Conservation (phyloP, 1,139 yeast species). For the Yamadazyma diospyri region DNA sequence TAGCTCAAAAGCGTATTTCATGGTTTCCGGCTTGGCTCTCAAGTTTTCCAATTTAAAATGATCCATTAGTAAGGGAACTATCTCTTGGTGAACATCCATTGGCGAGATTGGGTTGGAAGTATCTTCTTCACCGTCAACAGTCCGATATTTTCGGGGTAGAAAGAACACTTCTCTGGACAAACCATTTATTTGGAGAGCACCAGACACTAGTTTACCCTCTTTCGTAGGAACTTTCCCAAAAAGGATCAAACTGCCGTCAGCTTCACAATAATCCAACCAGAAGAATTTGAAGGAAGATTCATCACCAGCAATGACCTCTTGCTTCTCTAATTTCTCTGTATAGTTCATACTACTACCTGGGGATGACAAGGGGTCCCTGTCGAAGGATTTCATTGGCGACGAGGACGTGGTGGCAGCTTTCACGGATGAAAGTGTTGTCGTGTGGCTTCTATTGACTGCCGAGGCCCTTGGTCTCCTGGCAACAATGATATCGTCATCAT, state of each 20-base stretch:
- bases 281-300: slow-evolving; percentile 61
- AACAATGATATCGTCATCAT: slow-evolving; percentile 52
- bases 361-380: slow-evolving; percentile 15
- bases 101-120: slow-evolving; percentile 42
- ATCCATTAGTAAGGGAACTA: slow-evolving; percentile 60
- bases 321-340: slow-evolving; percentile 46
- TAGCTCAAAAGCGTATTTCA: slow-evolving; percentile 86
- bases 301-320: slow-evolving; percentile 37
- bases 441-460: slow-evolving; percentile 24
- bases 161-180: slow-evolving; percentile 71
- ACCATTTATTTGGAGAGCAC: slow-evolving; percentile 73
- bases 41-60: slow-evolving; percentile 60
- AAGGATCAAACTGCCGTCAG: slow-evolving; percentile 64
- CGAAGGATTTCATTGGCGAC: slow-evolving; percentile 22
- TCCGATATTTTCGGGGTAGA: slow-evolving; percentile 57
- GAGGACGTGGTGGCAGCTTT: slow-evolving; percentile 16
- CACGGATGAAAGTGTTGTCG: slow-evolving; percentile 18
- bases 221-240: slow-evolving; percentile 76
- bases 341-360: slow-evolving; percentile 21
- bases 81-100: slow-evolving; percentile 74
- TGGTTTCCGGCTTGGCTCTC: slow-evolving; percentile 66
- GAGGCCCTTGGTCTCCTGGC: slow-evolving; percentile 43
- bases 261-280: slow-evolving; percentile 89
- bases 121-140: slow-evolving; percentile 38
- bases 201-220: slow-evolving; percentile 63